Conservation (phyloP, 202 grass and related monocot genomes). For the Dendrocalamus latiflorus region DNA sequence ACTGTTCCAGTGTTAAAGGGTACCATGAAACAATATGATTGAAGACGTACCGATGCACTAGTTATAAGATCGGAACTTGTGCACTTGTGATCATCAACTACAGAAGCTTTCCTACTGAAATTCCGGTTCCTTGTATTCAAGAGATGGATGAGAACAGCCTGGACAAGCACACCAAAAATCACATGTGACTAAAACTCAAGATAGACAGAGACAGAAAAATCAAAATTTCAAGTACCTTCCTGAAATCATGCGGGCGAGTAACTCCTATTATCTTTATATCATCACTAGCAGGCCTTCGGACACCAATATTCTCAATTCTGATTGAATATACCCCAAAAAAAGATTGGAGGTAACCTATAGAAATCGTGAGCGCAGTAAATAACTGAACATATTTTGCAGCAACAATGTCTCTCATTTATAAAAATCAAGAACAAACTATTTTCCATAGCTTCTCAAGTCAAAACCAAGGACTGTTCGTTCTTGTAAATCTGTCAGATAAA, state of each 20-base stretch:
- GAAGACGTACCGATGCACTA: background rate
- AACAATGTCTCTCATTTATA: background rate
- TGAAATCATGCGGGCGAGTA: slow-evolving; percentile 46
- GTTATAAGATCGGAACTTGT: slow-evolving; percentile 10
- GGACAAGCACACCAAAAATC: background rate
- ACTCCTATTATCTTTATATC: slow-evolving; percentile 54
- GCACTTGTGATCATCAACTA: slow-evolving; percentile 10
- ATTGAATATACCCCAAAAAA: slow-evolving; percentile 59
- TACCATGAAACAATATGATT: background rate
- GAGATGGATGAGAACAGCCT: slow-evolving; percentile 37
- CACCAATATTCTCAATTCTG: slow-evolving; percentile 52
- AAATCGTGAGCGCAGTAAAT: background rate
- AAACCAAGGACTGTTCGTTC: background rate
- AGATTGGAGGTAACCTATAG: slow-evolving; percentile 49
- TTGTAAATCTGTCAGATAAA: background rate
- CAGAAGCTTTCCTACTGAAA: slow-evolving; percentile 21
- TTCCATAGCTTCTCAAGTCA: background rate
- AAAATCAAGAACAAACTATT: background rate
- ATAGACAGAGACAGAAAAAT: background rate
- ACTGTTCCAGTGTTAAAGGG: background rate
- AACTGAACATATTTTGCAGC: background rate
- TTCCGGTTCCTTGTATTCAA: slow-evolving; percentile 24
- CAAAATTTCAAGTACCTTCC: slow-evolving; percentile 36
- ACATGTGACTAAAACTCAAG: background rate
- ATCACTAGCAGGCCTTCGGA: slow-evolving; percentile 42